These are phyloP conservation scores for Cercophora newfieldiana DNA, from an alignment of 495 filamentous ascomycete genomes.

Conservation along the genomic window DNA sequence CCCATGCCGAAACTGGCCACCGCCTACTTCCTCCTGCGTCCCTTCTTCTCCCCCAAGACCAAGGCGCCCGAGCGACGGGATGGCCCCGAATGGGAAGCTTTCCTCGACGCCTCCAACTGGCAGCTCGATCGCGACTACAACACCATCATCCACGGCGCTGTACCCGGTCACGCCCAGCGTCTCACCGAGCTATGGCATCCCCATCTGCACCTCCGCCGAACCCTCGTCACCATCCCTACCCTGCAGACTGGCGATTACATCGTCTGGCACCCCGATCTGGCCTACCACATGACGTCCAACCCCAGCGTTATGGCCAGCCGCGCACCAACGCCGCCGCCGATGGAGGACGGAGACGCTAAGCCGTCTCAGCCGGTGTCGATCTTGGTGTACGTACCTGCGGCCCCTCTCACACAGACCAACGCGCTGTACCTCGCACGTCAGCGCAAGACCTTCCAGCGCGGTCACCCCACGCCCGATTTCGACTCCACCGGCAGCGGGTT, in stretches of 20 bases:
- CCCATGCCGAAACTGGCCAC: slow-evolving; percentile 79
- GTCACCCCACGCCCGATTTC: slow-evolving; percentile 72
- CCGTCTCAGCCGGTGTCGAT: slow-evolving; percentile 32
- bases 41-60: slow-evolving; percentile 70
- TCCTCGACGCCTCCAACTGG: slow-evolving; percentile 63
- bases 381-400: slow-evolving; percentile 78
- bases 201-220: slow-evolving; percentile 68
- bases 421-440: slow-evolving; percentile 74
- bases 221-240: slow-evolving; percentile 76
- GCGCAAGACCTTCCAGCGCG: slow-evolving; percentile 66
- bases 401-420: slow-evolving; percentile 77
- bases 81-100: slow-evolving; percentile 45
- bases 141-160: slow-evolving; percentile 74
- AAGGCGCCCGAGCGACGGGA: slow-evolving; percentile 39
- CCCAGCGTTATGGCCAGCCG: slow-evolving; percentile 41
- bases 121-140: slow-evolving; percentile 44
- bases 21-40: slow-evolving; percentile 82
- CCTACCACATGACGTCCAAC: slow-evolving; percentile 49
- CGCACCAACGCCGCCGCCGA: slow-evolving; percentile 35
- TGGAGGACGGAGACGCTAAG: slow-evolving; percentile 4
- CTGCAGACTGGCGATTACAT: slow-evolving; percentile 87
- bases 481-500: slow-evolving; percentile 51
- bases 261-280: slow-evolving; percentile 83
- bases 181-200: slow-evolving; percentile 75
- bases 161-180: slow-evolving; percentile 78